A percentile compares a stretch with the other conserved stretches of the same genome.
Conservation (phyloP, 2,329 filamentous ascomycete genomes). For the Sclerotiophoma versabilis region DNA sequence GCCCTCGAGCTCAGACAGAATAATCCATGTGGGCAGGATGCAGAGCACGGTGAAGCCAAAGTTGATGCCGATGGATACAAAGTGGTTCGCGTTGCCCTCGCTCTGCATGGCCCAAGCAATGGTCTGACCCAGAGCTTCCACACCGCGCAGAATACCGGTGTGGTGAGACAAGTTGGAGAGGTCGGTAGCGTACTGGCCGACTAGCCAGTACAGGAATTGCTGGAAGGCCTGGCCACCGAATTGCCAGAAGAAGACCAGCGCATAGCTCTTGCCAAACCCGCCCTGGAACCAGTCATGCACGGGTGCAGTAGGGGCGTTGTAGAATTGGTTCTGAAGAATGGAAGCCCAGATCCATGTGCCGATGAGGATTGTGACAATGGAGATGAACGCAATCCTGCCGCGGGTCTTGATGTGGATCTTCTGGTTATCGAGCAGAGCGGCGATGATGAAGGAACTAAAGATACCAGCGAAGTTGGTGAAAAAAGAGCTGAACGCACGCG, state of each 20-base stretch:
- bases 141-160: conserved; percentile 46
- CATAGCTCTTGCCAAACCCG: conserved; percentile 44
- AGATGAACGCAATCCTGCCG: conserved; percentile 36
- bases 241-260: conserved; percentile 47
- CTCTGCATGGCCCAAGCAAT: conserved; percentile 49
- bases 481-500: conserved; percentile 46
- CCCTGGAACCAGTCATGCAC: conserved; percentile 46
- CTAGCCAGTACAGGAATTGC: conserved; percentile 48
- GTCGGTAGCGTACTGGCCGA: conserved; percentile 47
- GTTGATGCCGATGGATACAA: conserved; percentile 47
- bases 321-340: conserved; percentile 44
- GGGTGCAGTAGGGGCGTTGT: conserved; percentile 33
- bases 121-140: conserved; percentile 46
- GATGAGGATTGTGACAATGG: conserved; percentile 40
- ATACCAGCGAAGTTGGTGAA: conserved; percentile 49
- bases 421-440: conserved; percentile 43
- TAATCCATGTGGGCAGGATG: conserved; percentile 44
- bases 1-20: conserved; percentile 40
- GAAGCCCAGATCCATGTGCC: conserved; percentile 49
- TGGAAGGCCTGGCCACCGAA: conserved; percentile 48
- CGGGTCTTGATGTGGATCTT: conserved; percentile 45
- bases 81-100: conserved; percentile 46
- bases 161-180: conserved; percentile 42
- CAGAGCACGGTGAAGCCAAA: conserved; percentile 44
- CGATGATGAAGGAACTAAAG: conserved; percentile 47